phyloP scores from a whole-genome alignment of 805 yeast species.

The Cyberlindnera americana region DNA sequence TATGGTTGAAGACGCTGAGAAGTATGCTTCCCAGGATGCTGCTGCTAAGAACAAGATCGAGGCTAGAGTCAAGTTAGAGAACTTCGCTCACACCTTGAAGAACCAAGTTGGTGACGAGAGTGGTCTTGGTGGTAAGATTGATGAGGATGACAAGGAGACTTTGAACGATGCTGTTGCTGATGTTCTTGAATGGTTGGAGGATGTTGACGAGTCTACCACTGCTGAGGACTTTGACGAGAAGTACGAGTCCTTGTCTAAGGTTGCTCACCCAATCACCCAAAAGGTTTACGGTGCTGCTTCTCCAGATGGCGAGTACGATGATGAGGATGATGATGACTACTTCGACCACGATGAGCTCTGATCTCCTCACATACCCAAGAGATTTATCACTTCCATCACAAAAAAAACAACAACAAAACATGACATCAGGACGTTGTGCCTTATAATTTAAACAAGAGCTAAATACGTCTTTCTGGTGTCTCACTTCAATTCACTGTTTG shows the following conservation, averaged over 20 bases:
- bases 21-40: constrained; percentile 88
- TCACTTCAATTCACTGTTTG: constrained; percentile 2
- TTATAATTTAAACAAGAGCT: neutral
- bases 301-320: constrained; percentile 43
- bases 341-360: constrained; percentile 71
- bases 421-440: too few relatives aligned
- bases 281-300: constrained; percentile 69
- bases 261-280: constrained; percentile 89
- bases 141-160: constrained; percentile 88
- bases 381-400: constrained; percentile 1
- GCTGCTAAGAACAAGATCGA: constrained; percentile 80
- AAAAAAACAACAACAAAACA: too few relatives aligned
- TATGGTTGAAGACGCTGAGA: constrained; percentile 97
- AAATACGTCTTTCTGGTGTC: too few relatives aligned
- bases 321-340: constrained; percentile 50
- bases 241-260: constrained; percentile 72
- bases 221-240: constrained; percentile 93
- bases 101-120: constrained; percentile 56
- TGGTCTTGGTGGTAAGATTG: constrained; percentile 73
- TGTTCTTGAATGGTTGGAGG: constrained; percentile 84
- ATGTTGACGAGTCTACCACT: constrained; percentile 79
- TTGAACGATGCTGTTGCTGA: constrained; percentile 85
- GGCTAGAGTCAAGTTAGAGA: constrained; percentile 84
- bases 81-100: constrained; percentile 80
- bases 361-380: constrained; percentile 10